These are phyloP conservation scores for Guadua angustifolia DNA, from an alignment of 176 grass and related monocot species.

Conservation along the genomic window DNA sequence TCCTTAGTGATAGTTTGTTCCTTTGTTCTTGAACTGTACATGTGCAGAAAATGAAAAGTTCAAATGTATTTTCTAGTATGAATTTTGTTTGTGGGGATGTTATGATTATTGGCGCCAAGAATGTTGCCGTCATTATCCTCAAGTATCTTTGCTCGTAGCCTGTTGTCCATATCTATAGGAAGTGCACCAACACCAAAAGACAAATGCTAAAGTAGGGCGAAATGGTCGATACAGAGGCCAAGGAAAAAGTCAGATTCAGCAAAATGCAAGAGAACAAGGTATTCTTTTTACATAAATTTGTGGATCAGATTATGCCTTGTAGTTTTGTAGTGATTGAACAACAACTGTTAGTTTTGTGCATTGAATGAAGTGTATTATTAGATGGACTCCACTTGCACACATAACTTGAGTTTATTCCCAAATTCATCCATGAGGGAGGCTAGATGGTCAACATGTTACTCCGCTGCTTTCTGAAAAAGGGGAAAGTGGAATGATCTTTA, in stretches of 20 bases:
- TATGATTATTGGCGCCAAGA: not conserved
- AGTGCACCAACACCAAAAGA: slow-evolving; percentile 39
- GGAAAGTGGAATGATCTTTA: not conserved
- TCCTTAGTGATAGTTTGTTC: slow-evolving; percentile 14
- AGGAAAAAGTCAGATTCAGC: slow-evolving; percentile 59
- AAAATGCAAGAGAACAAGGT: slow-evolving; percentile 61
- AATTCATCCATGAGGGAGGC: not conserved
- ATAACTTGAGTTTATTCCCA: slow-evolving; percentile 11
- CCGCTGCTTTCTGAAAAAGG: not conserved
- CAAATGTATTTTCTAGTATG: not conserved
- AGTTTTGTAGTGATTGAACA: not conserved
- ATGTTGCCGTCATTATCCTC: not conserved
- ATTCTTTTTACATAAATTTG: slow-evolving; percentile 8
- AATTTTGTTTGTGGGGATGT: not conserved
- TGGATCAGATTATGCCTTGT: not conserved
- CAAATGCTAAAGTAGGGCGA: slow-evolving; percentile 53
- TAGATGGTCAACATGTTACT: not conserved
- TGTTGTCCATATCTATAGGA: slow-evolving; percentile 47
- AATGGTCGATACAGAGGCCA: slow-evolving; percentile 53
- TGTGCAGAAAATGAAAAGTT: not conserved
- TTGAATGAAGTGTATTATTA: slow-evolving; percentile 5
- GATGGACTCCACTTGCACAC: not conserved
- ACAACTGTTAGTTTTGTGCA: not conserved
- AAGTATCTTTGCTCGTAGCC: slow-evolving; percentile 25
- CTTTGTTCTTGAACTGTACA: slow-evolving; percentile 14